A percentile compares a stretch with the other conserved stretches of the same genome.
Evolutionary conservation across 2,329 filamentous ascomycete genomes (phyloP).

Genomic region (Fusarium neocosmosporiellum): DNA sequence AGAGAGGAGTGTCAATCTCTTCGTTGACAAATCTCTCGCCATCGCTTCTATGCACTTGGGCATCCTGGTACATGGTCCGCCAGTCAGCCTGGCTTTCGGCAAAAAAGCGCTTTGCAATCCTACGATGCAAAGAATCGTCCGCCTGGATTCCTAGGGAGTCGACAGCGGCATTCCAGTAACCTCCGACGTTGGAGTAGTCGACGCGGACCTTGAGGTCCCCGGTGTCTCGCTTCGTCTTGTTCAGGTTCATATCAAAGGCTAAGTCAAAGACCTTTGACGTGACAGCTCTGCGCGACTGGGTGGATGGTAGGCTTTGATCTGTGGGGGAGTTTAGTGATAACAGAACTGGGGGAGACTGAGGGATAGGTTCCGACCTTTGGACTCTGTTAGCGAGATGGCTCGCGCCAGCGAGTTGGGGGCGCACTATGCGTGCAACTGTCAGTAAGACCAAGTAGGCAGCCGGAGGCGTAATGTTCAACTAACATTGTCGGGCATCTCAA

Average conservation of each 20-base stretch:
- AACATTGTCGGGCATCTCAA: slow-evolving; percentile 19
- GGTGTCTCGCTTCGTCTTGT: background rate
- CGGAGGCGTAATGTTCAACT: background rate
- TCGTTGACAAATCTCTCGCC: background rate
- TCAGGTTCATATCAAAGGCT: slow-evolving; percentile 12
- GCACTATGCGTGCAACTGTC: background rate
- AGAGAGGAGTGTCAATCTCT: background rate
- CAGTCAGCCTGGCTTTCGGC: background rate
- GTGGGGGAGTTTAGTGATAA: background rate
- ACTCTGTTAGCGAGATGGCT: background rate
- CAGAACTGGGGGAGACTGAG: background rate
- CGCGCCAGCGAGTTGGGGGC: slow-evolving; percentile 15
- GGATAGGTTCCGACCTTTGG: background rate
- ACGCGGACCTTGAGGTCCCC: background rate
- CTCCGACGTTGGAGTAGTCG: background rate
- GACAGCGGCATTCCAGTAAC: background rate
- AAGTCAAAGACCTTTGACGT: slow-evolving; percentile 15
- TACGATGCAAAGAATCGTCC: background rate
- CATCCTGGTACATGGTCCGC: background rate
- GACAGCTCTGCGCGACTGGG: background rate
- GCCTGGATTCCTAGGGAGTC: background rate
- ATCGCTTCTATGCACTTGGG: background rate
- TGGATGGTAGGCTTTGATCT: background rate
- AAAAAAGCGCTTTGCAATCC: background rate
- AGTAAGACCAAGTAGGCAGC: background rate